Evolutionary conservation across 352 stramenopile species (phyloP), one percentile per base, ranked within the genome.

Genomic region (Globisporangium echinulatum): DNA sequence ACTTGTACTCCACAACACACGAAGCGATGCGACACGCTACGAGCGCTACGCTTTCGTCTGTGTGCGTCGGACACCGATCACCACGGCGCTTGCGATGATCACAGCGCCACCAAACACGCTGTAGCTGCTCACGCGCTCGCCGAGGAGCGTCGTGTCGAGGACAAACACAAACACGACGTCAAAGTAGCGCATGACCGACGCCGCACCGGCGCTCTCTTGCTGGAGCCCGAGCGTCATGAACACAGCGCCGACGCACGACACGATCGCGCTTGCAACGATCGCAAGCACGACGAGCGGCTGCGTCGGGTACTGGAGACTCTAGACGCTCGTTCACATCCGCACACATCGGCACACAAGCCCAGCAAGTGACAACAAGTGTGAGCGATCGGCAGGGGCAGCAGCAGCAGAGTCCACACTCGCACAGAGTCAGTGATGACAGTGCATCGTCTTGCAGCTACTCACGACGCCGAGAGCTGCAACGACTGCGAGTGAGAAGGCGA

Each of bases 121-220:
- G 70, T 70, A 87, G 46, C 61, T 36, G 55, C 82, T 82, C 9
- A 89, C 74, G n/a, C 68, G 38, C 47, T 88, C 77, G n/a, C 74
- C 72, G 0, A 90, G 66, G 7, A 88, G 66, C 37, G 66, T 63
- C 10, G 59, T 73, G 56, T 87, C 80, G 50, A 74, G 59, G 15
- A 77, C 59, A 58, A 90, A 76, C 47, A 90, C 77, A 53, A 87
- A 88, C 0, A 90, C 63, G 42, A 90, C 71, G 70, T 88, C 74
- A 50, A 87, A 81, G 59, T 88, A 87, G 42, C 72, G 69, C 76
- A 90, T 85, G 62, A 86, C 76, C 3, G 77, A 87, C 4, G 69
- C 75, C 49, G 88, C 78, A 3, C 75, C 80, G 0, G 75, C 75
- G 48, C 82, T 76, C 49, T 84, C 79, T 8, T 73, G 69, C 67